phyloP scores from a whole-genome alignment of 176 grass and related monocot genomes.

The Oropetium thomaeum region DNA sequence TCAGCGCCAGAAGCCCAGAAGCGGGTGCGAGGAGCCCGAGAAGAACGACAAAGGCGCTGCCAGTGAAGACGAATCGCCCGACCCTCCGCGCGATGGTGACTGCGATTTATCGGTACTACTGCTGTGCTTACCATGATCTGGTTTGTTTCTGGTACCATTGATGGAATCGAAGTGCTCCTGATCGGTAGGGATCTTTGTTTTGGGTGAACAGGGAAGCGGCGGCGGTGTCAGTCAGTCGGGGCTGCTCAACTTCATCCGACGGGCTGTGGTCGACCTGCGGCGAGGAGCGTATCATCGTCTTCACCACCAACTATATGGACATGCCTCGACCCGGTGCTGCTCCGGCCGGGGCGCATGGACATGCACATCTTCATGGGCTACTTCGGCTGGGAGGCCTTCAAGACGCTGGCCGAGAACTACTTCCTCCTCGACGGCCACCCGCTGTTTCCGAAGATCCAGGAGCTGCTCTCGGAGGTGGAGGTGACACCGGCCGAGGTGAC shows the following conservation, averaged over 20 bases:
- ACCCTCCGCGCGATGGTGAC: no score
- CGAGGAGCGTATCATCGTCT: slow-evolving; percentile 49
- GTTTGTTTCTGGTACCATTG: no score
- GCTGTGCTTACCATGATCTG: no score
- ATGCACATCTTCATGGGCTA: slow-evolving; percentile 50
- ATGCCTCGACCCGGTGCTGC: slow-evolving; percentile 56
- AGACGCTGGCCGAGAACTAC: slow-evolving; percentile 46
- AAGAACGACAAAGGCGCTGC: no score
- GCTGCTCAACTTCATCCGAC: slow-evolving; percentile 56
- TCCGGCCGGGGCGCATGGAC: slow-evolving; percentile 60
- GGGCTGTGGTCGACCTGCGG: slow-evolving; percentile 56
- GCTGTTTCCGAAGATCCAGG: slow-evolving; percentile 7
- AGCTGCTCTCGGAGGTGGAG: slow-evolving; percentile 20
- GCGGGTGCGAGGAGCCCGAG: no score
- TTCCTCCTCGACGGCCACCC: not conserved
- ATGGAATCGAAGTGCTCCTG: no score
- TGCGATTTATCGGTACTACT: no score
- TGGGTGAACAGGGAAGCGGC: no score
- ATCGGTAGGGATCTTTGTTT: no score
- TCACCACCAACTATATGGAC: slow-evolving; percentile 56
- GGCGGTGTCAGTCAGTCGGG: slow-evolving; percentile 43
- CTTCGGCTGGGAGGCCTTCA: slow-evolving; percentile 34
- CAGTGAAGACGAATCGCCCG: no score
- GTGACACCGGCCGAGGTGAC: slow-evolving; percentile 50
- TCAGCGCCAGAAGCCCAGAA: not conserved